phyloP scores from a whole-genome alignment of 805 yeast genomes.

The Spathaspora passalidarum region DNA sequence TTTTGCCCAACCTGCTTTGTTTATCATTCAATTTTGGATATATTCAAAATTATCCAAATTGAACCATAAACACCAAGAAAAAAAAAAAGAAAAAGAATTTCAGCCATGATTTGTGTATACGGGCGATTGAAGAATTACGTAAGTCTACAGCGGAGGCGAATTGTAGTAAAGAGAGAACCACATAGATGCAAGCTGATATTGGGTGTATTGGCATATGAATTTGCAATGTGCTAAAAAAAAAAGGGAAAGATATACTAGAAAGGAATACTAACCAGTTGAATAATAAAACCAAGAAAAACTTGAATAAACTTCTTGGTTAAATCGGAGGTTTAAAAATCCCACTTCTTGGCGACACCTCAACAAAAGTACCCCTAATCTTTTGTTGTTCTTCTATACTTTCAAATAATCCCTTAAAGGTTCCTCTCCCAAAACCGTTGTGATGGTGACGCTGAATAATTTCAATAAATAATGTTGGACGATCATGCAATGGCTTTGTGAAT shows the following conservation, averaged over 20 bases:
- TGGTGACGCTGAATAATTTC: constrained; percentile 79
- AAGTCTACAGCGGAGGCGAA: too few relatives aligned
- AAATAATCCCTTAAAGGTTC: constrained; percentile 79
- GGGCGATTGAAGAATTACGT: too few relatives aligned
- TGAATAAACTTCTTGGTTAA: not conserved
- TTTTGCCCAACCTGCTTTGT: not conserved
- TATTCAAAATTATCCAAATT: too few relatives aligned
- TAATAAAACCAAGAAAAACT: not conserved
- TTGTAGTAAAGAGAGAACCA: too few relatives aligned
- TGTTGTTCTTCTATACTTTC: constrained; percentile 83
- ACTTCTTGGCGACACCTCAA: constrained; percentile 3
- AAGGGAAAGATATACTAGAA: too few relatives aligned
- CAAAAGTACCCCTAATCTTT: constrained; percentile 60
- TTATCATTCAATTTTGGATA: not conserved
- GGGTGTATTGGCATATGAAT: too few relatives aligned
- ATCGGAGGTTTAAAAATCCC: not conserved
- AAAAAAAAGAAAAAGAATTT: too few relatives aligned
- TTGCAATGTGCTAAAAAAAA: too few relatives aligned
- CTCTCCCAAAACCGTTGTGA: constrained; percentile 86
- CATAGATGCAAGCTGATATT: too few relatives aligned
- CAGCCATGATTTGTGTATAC: too few relatives aligned
- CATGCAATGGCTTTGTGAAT: constrained; percentile 73
- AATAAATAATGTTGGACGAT: constrained; percentile 77
- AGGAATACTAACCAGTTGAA: too few relatives aligned
- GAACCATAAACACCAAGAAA: too few relatives aligned